Evolutionary conservation across 1,139 yeast species (phyloP), one percentile per base, ranked within the genome.

Genomic region (Nematodospora anomalae): DNA sequence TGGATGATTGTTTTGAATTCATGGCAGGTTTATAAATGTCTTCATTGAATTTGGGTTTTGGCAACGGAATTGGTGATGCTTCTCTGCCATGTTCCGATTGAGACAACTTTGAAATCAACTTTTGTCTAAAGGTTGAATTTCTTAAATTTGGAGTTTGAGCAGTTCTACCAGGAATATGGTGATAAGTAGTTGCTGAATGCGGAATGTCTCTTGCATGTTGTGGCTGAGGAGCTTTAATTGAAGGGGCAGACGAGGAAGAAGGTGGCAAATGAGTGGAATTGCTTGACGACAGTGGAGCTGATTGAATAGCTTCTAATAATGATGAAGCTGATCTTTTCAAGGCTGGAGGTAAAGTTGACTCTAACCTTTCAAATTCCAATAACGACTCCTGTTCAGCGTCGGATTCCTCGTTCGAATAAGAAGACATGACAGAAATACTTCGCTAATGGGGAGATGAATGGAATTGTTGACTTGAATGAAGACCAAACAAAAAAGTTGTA

Each of bases 1-100:
- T 80, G 7, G 83, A 77, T 10, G 81, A 74, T 49, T 79, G 83
- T 37, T 71, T 70, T 24, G 79, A 74, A 56, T 79, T 80, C 64
- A 79, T 62, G 9, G 84, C 85, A 2, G 85, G 85, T 49, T 71
- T 72, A 44, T 70, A 71, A 42, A 74, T 73, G 32, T 58, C 69
- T 30, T 66, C 72, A 42, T 70, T 61, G 46, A 65, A 62, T 36
- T 63, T 57, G 3, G 80, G 80, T 30, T 62, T 64, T 0, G 80
- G 80, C 28, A 74, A 56, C 2, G 80, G 80, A n/a, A 75, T 58
- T 6, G 80, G 80, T 10, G 73, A 64, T 11, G 67, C 55, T 28
- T 60, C 71, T 16, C 74, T 55, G 12, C 71, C 72, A 40, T 60
- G 50, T 38, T 65, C 70, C 10, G 59, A 51, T 28, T 46, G 50